Conservation (phyloP, 2,329 filamentous ascomycete species). For the Biscogniauxia sp. region DNA sequence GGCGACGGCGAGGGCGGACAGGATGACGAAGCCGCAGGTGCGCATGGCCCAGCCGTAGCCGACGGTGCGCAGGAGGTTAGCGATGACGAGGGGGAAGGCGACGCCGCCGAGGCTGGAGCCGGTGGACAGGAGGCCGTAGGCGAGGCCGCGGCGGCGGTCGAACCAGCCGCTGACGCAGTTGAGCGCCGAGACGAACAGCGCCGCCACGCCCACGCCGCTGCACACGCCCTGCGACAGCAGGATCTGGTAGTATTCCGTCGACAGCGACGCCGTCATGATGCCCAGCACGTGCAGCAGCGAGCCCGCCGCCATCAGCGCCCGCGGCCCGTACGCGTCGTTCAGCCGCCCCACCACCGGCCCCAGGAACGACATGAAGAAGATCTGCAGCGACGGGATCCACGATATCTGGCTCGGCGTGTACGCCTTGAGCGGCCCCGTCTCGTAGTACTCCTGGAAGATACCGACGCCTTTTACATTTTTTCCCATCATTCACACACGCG, state of each 20-base stretch:
- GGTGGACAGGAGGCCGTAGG: conserved; percentile 48
- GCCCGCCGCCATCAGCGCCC: too few relatives aligned
- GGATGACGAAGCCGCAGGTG: conserved; percentile 17
- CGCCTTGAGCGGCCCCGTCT: too few relatives aligned
- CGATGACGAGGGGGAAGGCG: conserved; percentile 59
- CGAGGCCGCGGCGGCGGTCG: conserved; percentile 32
- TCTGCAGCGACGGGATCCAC: too few relatives aligned
- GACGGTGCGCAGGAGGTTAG: conserved; percentile 49
- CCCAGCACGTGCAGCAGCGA: conserved; percentile 49
- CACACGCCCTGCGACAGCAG: conserved; percentile 43
- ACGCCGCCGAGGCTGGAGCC: conserved; percentile 55
- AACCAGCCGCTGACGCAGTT: conserved; percentile 50
- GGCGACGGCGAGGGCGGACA: conserved; percentile 14
- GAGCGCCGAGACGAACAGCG: conserved; percentile 38
- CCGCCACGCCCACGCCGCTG: conserved; percentile 40
- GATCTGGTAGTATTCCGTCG: conserved; percentile 43
- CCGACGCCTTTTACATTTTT: too few relatives aligned
- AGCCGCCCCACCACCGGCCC: too few relatives aligned
- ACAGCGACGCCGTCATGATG: conserved; percentile 62
- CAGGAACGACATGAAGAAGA: conserved; percentile 40
- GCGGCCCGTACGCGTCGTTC: too few relatives aligned
- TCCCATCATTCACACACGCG: too few relatives aligned
- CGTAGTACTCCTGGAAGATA: too few relatives aligned
- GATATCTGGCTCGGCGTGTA: too few relatives aligned
- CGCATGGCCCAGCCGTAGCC: conserved; percentile 37